Percentiles rank a stretch among this genome's conserved stretches.
These are phyloP conservation scores for Chrysanthemum seticuspe DNA, from an alignment of 129 eudicot species.

Conservation along the genomic window DNA sequence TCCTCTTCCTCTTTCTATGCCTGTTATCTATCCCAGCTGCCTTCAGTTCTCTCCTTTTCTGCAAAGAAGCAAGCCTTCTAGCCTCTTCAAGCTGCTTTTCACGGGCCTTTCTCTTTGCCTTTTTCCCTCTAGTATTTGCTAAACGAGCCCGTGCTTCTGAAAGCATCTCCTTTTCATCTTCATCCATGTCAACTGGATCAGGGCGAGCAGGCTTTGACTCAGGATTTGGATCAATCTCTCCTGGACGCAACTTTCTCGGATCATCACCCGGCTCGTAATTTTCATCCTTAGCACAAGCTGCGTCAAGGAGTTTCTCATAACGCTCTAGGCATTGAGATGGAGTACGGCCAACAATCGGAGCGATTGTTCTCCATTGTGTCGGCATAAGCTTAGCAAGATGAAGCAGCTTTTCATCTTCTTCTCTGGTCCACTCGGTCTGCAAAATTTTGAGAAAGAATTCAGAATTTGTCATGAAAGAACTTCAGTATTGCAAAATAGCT, in stretches of 20 bases:
- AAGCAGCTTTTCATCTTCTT: slow-evolving; percentile 92
- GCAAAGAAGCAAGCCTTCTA: slow-evolving; percentile 96
- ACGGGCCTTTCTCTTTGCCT: slow-evolving; percentile 89
- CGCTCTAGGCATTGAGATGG: slow-evolving; percentile 98
- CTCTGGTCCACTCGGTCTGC: slow-evolving; percentile 98
- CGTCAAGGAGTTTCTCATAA: slow-evolving; percentile 92
- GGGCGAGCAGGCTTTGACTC: slow-evolving; percentile 99
- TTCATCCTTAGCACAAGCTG: slow-evolving; percentile 95
- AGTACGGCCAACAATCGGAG: slow-evolving; percentile 98
- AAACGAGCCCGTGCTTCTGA: slow-evolving; percentile 97
- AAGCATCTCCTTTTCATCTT: slow-evolving; percentile 99
- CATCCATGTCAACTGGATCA: slow-evolving; percentile 99
- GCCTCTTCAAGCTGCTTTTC: slow-evolving; percentile 99
- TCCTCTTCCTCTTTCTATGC: slow-evolving; percentile 81
- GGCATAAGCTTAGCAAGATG: slow-evolving; percentile 99
- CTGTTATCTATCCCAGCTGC: slow-evolving; percentile 92
- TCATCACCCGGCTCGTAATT: slow-evolving; percentile 94
- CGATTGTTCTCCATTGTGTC: slow-evolving; percentile 97
- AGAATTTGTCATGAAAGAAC: neutral
- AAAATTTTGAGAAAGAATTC: neutral
- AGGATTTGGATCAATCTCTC: slow-evolving; percentile 97
- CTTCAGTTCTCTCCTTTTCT: slow-evolving; percentile 96
- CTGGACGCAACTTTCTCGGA: slow-evolving; percentile 91
- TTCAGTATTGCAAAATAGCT: no score
- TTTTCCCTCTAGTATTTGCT: slow-evolving; percentile 93